Evolutionary conservation across 495 filamentous ascomycete genomes (phyloP).

Genomic region (Hypoxylon rickii): DNA sequence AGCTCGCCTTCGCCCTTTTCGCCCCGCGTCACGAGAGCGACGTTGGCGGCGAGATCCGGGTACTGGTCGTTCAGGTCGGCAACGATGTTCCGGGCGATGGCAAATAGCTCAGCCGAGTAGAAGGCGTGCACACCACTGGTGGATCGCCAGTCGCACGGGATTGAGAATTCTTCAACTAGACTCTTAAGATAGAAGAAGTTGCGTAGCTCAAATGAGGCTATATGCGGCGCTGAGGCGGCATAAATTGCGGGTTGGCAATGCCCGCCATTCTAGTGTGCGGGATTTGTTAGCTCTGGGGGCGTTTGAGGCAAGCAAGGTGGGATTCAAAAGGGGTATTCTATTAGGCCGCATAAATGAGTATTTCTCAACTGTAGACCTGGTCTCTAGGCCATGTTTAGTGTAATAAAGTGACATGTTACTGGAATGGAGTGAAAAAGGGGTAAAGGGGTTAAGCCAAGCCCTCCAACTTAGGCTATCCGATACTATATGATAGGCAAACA

Average conservation of each 20-base stretch:
- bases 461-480: not conserved
- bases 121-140: conserved; percentile 59
- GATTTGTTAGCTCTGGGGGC: conserved; percentile 6
- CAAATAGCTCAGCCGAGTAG: conserved; percentile 53
- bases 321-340: no score
- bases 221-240: conserved; percentile 44
- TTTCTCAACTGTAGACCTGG: no score
- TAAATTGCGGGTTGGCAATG: conserved; percentile 72
- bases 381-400: no score
- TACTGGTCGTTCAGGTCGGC: conserved; percentile 46
- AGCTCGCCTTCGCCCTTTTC: conserved; percentile 26
- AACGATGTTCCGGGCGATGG: conserved; percentile 53
- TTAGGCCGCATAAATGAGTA: no score
- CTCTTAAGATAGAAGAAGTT: conserved; percentile 59
- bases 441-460: not conserved
- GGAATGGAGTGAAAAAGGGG: not conserved
- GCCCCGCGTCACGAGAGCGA: conserved; percentile 32
- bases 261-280: conserved; percentile 63
- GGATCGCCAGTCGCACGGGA: conserved; percentile 66
- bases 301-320: no score
- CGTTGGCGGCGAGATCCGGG: conserved; percentile 54
- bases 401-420: not conserved
- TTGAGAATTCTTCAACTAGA: conserved; percentile 54
- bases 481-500: no score
- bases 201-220: conserved; percentile 66